Evolutionary conservation across 2,329 filamentous ascomycete species (phyloP).

Genomic region (Sclerotinia sclerotiorum): DNA sequence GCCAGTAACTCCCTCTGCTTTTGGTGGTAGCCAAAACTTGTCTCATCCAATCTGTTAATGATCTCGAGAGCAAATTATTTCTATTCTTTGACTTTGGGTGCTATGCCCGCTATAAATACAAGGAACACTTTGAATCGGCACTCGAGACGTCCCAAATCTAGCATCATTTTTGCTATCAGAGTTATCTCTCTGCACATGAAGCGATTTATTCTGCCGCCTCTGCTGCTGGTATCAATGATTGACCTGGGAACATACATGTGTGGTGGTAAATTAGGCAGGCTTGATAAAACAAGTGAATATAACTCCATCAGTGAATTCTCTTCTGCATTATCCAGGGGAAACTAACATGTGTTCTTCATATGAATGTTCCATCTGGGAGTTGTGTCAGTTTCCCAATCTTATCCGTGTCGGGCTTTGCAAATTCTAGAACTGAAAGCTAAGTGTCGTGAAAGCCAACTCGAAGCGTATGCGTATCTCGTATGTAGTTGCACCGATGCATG

Average conservation of each 20-base stretch:
- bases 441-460: background rate
- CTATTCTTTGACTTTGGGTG: slow-evolving; percentile 43
- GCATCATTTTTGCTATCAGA: slow-evolving; percentile 45
- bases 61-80: slow-evolving; percentile 51
- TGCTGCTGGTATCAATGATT: slow-evolving; percentile 45
- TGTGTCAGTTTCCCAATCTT: slow-evolving; percentile 2
- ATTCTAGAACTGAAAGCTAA: background rate
- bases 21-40: slow-evolving; percentile 51
- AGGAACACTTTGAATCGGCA: slow-evolving; percentile 52
- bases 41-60: slow-evolving; percentile 48
- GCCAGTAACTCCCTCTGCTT: slow-evolving; percentile 47
- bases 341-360: slow-evolving; percentile 13
- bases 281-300: slow-evolving; percentile 50
- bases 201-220: slow-evolving; percentile 46
- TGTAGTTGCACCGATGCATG: background rate
- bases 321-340: background rate
- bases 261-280: slow-evolving; percentile 52
- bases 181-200: slow-evolving; percentile 48
- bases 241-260: slow-evolving; percentile 53
- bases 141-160: slow-evolving; percentile 43
- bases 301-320: slow-evolving; percentile 19
- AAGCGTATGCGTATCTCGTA: background rate
- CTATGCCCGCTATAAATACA: slow-evolving; percentile 53
- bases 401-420: background rate
- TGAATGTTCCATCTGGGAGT: slow-evolving; percentile 3